These are phyloP conservation scores for Glycine soja DNA, from an alignment of 306 rosid species.

Conservation along the genomic window DNA sequence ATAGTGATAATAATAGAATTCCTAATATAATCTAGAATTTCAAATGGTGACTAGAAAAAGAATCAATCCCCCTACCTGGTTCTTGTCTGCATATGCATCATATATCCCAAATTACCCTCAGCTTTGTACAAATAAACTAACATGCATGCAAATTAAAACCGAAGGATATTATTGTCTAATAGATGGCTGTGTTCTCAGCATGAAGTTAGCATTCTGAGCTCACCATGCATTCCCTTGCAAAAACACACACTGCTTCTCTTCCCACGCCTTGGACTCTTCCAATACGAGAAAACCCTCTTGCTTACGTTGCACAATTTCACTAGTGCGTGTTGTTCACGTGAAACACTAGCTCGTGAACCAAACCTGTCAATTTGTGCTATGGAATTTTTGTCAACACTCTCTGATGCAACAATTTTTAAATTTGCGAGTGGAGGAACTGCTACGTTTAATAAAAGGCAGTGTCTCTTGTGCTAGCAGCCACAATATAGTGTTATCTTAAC, in stretches of 20 bases:
- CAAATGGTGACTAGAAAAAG: background rate
- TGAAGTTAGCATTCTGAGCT: conserved; percentile 32
- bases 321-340: background rate
- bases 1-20: background rate
- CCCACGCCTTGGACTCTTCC: background rate
- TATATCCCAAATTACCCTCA: background rate
- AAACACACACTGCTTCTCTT: conserved; percentile 3
- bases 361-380: background rate
- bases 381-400: background rate
- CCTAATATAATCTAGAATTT: background rate
- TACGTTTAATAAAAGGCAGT: background rate
- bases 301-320: background rate
- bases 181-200: background rate
- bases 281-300: background rate
- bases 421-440: conserved; percentile 12
- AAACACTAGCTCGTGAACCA: background rate
- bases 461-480: background rate
- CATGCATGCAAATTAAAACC: background rate
- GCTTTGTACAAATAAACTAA: too few relatives aligned
- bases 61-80: background rate
- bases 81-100: background rate
- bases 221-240: conserved; percentile 12
- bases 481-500: background rate
- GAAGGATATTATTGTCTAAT: conserved; percentile 3
- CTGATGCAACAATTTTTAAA: background rate